Evolutionary conservation across 257 asterid genomes (phyloP).

Genomic region (Galeopsis tetrahit): DNA sequence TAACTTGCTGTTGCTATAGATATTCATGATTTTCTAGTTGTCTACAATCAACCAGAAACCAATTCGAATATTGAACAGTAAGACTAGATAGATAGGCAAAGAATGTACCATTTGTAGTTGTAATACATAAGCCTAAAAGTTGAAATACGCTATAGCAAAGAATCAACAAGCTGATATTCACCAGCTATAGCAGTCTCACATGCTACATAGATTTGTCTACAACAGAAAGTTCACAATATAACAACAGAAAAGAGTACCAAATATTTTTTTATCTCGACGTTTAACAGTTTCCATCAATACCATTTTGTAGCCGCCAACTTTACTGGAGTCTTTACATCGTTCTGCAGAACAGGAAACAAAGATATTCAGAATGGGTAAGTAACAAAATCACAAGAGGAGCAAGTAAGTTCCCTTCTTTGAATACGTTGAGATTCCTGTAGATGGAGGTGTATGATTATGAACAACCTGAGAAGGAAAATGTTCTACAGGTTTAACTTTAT

Average conservation of each 20-base stretch:
- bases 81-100: constrained; percentile 18
- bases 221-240: constrained; percentile 13
- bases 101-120: background rate
- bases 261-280: constrained; percentile 25
- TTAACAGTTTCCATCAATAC: constrained; percentile 28
- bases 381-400: background rate
- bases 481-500: background rate
- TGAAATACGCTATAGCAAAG: constrained; percentile 8
- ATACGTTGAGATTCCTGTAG: background rate
- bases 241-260: constrained; percentile 19
- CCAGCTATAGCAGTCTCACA: constrained; percentile 23
- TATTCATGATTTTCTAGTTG: background rate
- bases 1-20: background rate
- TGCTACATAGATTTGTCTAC: constrained; percentile 9
- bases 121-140: background rate
- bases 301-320: constrained; percentile 16
- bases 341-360: constrained; percentile 34
- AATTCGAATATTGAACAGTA: background rate
- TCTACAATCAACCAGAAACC: background rate
- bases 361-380: constrained; percentile 5
- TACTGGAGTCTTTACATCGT: constrained; percentile 27
- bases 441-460: background rate
- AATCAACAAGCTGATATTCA: constrained; percentile 11
- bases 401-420: background rate
- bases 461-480: background rate